Conservation (phyloP, 176 grass and related monocot species). For the Zoysia japonica region DNA sequence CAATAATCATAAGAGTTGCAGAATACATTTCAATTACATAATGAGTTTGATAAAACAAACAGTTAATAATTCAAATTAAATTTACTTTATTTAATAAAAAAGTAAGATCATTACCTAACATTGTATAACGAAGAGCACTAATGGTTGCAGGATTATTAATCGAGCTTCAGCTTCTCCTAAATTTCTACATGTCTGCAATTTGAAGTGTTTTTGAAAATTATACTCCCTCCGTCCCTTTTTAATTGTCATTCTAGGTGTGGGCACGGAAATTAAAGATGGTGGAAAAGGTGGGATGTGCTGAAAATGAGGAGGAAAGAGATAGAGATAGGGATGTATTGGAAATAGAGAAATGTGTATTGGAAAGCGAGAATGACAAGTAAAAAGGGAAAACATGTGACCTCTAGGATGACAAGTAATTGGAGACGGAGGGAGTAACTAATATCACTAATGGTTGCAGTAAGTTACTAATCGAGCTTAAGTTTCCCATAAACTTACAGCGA, state of each 20-base stretch:
- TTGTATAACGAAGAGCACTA: background rate
- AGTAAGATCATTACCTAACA: constrained; percentile 14
- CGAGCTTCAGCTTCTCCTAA: background rate
- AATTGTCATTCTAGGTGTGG: too few relatives aligned
- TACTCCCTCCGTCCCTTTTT: too few relatives aligned
- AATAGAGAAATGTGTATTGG: too few relatives aligned
- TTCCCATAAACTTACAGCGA: background rate
- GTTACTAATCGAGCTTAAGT: background rate
- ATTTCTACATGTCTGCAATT: background rate
- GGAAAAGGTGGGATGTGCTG: too few relatives aligned
- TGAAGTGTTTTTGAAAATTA: background rate
- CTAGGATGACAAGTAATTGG: too few relatives aligned
- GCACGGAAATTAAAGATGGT: too few relatives aligned
- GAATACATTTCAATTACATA: constrained; percentile 11
- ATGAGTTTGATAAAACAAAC: background rate
- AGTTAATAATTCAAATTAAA: constrained; percentile 19
- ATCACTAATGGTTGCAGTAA: background rate
- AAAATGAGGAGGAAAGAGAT: too few relatives aligned
- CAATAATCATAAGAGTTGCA: constrained; percentile 4
- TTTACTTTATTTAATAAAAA: background rate
- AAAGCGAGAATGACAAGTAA: too few relatives aligned
- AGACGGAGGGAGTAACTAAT: background rate
- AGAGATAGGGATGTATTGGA: too few relatives aligned
- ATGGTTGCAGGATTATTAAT: background rate
- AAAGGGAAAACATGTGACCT: too few relatives aligned